phyloP scores from a whole-genome alignment of 768 basidiomycete species.

The Suillus fuscotomentosus region DNA sequence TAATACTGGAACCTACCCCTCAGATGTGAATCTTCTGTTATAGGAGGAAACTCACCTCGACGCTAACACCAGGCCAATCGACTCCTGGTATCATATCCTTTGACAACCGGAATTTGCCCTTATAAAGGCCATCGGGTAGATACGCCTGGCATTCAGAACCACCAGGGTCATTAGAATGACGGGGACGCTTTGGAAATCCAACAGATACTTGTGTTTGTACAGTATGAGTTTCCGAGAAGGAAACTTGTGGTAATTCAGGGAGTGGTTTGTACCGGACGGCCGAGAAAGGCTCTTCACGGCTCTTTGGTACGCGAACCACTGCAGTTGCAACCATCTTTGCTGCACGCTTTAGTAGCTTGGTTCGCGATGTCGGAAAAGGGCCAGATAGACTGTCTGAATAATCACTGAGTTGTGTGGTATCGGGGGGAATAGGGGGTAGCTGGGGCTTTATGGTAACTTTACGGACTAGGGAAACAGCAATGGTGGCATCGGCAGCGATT shows the following conservation, averaged over 20 bases:
- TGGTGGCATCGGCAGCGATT: constrained; percentile 69
- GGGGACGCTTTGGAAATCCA: constrained; percentile 71
- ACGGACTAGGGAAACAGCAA: constrained; percentile 64
- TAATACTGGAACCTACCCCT: constrained; percentile 52
- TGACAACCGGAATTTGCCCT: constrained; percentile 52
- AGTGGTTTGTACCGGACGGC: constrained; percentile 21
- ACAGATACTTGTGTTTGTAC: constrained; percentile 46
- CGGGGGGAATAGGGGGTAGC: constrained; percentile 38
- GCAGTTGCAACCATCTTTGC: constrained; percentile 24
- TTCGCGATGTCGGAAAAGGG: constrained; percentile 8
- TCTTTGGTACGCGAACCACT: constrained; percentile 9
- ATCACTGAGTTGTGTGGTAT: constrained; percentile 49
- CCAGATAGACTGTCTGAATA: constrained; percentile 30
- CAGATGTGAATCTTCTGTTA: neutral
- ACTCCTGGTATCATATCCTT: constrained; percentile 63
- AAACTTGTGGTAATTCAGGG: constrained; percentile 21
- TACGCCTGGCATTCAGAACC: constrained; percentile 43
- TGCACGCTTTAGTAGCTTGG: constrained; percentile 31
- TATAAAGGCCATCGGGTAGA: constrained; percentile 69
- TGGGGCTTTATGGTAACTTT: constrained; percentile 52
- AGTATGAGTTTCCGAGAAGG: constrained; percentile 23
- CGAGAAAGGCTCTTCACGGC: constrained; percentile 8
- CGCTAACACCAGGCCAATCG: constrained; percentile 64
- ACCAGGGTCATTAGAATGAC: constrained; percentile 39
- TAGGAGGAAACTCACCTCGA: constrained; percentile 49